Conservation (phyloP, 139 green algal genomes). For the Edaphochlamys debaryana region DNA sequence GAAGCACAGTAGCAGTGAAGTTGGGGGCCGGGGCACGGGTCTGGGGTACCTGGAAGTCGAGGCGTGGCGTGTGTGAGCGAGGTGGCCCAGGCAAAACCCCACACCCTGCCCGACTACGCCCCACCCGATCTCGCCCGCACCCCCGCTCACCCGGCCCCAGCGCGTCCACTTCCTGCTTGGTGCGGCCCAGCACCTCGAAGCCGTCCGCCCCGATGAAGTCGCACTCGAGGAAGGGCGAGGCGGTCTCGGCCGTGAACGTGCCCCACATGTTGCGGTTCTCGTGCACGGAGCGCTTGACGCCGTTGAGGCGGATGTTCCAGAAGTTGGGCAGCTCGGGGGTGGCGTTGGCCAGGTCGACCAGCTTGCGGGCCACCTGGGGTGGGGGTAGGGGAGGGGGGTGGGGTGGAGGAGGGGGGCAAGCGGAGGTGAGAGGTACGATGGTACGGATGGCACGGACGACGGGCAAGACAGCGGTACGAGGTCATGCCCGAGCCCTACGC, state of each 20-base stretch:
- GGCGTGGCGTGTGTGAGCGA: too few species aligned
- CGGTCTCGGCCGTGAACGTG: constrained; percentile 65
- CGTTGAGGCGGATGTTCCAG: constrained; percentile 72
- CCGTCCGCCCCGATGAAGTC: constrained; percentile 62
- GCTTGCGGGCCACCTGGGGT: constrained; percentile 60
- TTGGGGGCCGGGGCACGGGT: too few species aligned
- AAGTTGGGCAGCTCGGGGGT: constrained; percentile 68
- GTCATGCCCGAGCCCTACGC: neutral
- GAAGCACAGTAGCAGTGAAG: too few species aligned
- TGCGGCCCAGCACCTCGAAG: constrained; percentile 20
- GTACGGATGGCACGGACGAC: too few species aligned
- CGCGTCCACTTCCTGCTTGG: constrained; percentile 17
- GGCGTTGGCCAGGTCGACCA: constrained; percentile 62
- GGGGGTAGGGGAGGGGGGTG: too few species aligned
- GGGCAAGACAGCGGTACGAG: too few species aligned
- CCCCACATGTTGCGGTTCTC: constrained; percentile 75
- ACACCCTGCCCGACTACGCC: too few species aligned
- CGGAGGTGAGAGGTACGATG: too few species aligned
- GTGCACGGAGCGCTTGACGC: constrained; percentile 24
- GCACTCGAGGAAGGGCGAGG: constrained; percentile 74
- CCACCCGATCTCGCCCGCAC: too few species aligned
- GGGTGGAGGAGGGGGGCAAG: too few species aligned
- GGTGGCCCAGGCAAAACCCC: too few species aligned
- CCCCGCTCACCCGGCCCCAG: constrained; percentile 5
- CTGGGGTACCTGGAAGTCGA: too few species aligned